These are phyloP conservation scores for Solanum appendiculatum DNA, from an alignment of 257 asterid genomes.

Conservation along the genomic window DNA sequence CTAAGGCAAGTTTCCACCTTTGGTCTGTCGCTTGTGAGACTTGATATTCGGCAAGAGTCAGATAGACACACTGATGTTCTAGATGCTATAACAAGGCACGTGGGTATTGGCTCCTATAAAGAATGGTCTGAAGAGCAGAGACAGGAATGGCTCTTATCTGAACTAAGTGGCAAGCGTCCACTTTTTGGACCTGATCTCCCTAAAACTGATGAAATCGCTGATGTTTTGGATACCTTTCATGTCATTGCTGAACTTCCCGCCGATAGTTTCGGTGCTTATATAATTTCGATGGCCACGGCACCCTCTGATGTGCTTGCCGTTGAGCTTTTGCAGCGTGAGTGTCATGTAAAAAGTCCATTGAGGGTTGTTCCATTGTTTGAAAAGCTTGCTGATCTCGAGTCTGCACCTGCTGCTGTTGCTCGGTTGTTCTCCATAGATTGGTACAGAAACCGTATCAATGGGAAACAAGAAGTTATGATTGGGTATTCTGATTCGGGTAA, in stretches of 20 bases:
- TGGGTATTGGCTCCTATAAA: conserved; percentile 78
- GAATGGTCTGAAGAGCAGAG: conserved; percentile 84
- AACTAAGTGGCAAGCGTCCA: conserved; percentile 82
- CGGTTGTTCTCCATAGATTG: conserved; percentile 84
- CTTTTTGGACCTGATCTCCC: conserved; percentile 87
- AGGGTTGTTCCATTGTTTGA: conserved; percentile 87
- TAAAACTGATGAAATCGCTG: conserved; percentile 80
- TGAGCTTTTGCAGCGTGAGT: conserved; percentile 84
- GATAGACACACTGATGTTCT: conserved; percentile 89
- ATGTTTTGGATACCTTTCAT: conserved; percentile 66
- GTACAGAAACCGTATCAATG: conserved; percentile 68
- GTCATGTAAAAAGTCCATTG: conserved; percentile 58
- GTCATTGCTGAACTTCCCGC: conserved; percentile 79
- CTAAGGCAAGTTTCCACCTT: conserved; percentile 92
- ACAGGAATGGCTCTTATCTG: conserved; percentile 90
- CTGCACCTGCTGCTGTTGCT: conserved; percentile 85
- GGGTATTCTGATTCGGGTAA: conserved; percentile 97
- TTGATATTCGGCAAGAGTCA: conserved; percentile 92
- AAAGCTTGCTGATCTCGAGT: conserved; percentile 85
- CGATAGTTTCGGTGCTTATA: conserved; percentile 79
- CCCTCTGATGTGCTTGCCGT: conserved; percentile 96
- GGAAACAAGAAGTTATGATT: conserved; percentile 94
- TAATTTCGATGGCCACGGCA: conserved; percentile 92
- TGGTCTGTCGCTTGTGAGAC: conserved; percentile 84
- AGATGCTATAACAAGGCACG: conserved; percentile 73